Evolutionary conservation across 371 early-diverging fungal species (phyloP).

Genomic region (Rhizomucor pusillus): DNA sequence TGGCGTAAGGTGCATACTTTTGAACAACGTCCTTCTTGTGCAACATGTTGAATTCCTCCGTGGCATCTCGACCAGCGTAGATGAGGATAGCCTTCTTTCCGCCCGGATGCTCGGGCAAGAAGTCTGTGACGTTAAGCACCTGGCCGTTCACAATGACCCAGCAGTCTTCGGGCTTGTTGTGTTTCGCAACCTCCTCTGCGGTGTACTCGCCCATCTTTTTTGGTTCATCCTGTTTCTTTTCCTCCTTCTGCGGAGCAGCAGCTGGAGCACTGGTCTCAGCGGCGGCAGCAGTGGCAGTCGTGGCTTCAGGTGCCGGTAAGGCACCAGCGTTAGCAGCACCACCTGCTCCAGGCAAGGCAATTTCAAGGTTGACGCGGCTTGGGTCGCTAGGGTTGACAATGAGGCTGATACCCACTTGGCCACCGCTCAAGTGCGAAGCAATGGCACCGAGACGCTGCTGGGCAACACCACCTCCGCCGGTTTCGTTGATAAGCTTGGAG

Average conservation of each 20-base stretch:
- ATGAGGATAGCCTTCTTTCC: slow-evolving; percentile 85
- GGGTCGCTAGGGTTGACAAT: slow-evolving; percentile 41
- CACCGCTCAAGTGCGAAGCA: slow-evolving; percentile 63
- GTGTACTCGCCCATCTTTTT: slow-evolving; percentile 50
- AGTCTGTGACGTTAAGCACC: slow-evolving; percentile 91
- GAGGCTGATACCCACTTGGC: slow-evolving; percentile 60
- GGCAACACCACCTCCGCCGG: slow-evolving; percentile 46
- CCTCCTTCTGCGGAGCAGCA: slow-evolving; percentile 20
- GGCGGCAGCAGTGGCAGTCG: slow-evolving; percentile 21
- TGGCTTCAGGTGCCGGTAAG: slow-evolving; percentile 9
- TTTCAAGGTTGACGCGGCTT: slow-evolving; percentile 65
- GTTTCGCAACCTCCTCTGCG: slow-evolving; percentile 79
- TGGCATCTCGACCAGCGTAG: slow-evolving; percentile 85
- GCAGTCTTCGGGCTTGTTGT: slow-evolving; percentile 86
- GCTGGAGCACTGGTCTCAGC: slow-evolving; percentile 21
- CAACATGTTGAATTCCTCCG: slow-evolving; percentile 91
- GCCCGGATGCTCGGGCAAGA: slow-evolving; percentile 85
- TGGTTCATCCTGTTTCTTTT: slow-evolving; percentile 30
- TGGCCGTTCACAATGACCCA: slow-evolving; percentile 94
- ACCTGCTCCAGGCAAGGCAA: slow-evolving; percentile 48
- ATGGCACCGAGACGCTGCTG: slow-evolving; percentile 72
- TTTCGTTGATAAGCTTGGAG: slow-evolving; percentile 48
- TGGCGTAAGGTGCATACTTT: slow-evolving; percentile 82
- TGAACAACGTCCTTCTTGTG: slow-evolving; percentile 85
- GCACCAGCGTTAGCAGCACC: not conserved